Evolutionary conservation across 495 filamentous ascomycete genomes (phyloP).

Genomic region (Entonaema liquescens): DNA sequence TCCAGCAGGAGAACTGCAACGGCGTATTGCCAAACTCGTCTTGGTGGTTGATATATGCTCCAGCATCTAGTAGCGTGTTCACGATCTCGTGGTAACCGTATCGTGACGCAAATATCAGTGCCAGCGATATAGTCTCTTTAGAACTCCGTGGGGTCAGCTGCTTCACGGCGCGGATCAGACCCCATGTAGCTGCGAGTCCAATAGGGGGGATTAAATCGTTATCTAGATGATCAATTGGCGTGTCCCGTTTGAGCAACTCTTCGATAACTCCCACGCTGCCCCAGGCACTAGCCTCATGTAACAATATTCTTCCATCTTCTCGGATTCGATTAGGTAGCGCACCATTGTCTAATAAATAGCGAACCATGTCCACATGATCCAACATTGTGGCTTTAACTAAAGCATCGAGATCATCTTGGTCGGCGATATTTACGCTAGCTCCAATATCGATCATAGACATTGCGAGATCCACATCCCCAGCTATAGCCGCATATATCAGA

Average conservation of each 20-base stretch:
- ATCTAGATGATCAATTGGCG: background rate
- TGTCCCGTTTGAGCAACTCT: slow-evolving; percentile 7
- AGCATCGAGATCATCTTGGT: background rate
- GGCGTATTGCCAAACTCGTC: slow-evolving; percentile 26
- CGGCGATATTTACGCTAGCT: background rate
- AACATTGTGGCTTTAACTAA: slow-evolving; percentile 1
- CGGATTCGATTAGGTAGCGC: background rate
- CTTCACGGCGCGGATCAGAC: background rate
- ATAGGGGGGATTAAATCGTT: slow-evolving; percentile 10
- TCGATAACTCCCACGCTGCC: slow-evolving; percentile 2
- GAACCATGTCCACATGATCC: background rate
- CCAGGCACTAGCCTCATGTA: slow-evolving; percentile 19
- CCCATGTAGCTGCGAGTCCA: slow-evolving; percentile 2
- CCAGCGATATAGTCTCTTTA: slow-evolving; percentile 11
- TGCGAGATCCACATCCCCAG: slow-evolving; percentile 4
- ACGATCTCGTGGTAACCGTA: slow-evolving; percentile 28
- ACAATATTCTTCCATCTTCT: background rate
- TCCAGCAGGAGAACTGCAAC: slow-evolving; percentile 21
- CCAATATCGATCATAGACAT: slow-evolving; percentile 8
- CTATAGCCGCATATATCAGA: slow-evolving; percentile 1
- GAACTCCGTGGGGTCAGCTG: slow-evolving; percentile 16
- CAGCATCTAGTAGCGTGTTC: slow-evolving; percentile 22
- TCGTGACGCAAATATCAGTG: slow-evolving; percentile 5
- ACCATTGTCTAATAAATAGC: slow-evolving; percentile 5
- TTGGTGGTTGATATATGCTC: slow-evolving; percentile 29